A percentile compares a stretch with the other conserved stretches of the same genome.
phyloP scores from a whole-genome alignment of 192 early-diverging fungal species.

The Paraglomus brasilianum region DNA sequence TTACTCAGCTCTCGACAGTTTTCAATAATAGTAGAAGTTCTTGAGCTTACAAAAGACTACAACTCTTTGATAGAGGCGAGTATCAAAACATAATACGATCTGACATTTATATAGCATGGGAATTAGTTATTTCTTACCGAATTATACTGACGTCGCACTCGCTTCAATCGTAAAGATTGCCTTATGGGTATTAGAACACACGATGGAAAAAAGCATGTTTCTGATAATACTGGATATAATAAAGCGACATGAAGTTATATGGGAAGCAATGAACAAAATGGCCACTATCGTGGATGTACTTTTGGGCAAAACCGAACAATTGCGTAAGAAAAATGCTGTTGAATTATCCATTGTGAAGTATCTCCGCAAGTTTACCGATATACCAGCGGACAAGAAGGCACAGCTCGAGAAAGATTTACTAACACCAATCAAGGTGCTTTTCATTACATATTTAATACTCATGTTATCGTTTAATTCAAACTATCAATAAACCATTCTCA shows the following conservation, averaged over 20 bases:
- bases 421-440: not conserved
- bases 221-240: slow-evolving; percentile 50
- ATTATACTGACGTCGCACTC: not conserved
- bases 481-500: too few relatives aligned
- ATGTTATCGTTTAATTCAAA: not conserved
- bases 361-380: not conserved
- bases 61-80: slow-evolving; percentile 45
- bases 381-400: slow-evolving; percentile 25
- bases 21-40: slow-evolving; percentile 45
- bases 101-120: not conserved
- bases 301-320: slow-evolving; percentile 22
- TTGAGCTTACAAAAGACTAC: slow-evolving; percentile 53
- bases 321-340: slow-evolving; percentile 26
- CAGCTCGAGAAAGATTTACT: slow-evolving; percentile 10
- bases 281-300: slow-evolving; percentile 19
- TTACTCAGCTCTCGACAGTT: slow-evolving; percentile 71
- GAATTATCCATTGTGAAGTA: slow-evolving; percentile 30
- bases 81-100: not conserved
- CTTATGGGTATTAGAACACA: slow-evolving; percentile 55
- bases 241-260: slow-evolving; percentile 48
- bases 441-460: not conserved
- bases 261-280: slow-evolving; percentile 45
- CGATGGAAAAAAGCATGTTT: slow-evolving; percentile 47
- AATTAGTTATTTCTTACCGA: not conserved
- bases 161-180: slow-evolving; percentile 31